A percentile compares a stretch with the other conserved stretches of the same genome.
phyloP scores from a whole-genome alignment of 129 eudicot genomes.

The Centrapalus pauciflorus region DNA sequence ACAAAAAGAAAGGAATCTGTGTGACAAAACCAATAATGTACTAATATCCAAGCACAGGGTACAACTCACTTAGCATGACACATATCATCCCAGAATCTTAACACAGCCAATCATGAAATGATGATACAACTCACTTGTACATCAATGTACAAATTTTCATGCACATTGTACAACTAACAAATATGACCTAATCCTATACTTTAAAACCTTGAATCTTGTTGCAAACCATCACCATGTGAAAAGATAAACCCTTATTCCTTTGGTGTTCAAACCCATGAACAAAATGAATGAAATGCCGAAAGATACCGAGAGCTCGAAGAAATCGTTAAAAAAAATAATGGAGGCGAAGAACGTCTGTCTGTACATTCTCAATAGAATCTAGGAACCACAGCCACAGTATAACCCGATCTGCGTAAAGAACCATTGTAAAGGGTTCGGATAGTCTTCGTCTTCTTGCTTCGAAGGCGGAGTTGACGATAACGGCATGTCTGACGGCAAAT shows the following conservation, averaged over 20 bases:
- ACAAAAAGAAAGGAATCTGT: too few relatives aligned
- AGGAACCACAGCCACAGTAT: constrained; percentile 64
- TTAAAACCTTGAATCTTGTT: constrained; percentile 9
- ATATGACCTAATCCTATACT: background rate
- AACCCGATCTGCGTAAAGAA: constrained; percentile 60
- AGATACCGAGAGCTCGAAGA: background rate
- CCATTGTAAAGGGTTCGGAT: constrained; percentile 65
- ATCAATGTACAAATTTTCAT: constrained; percentile 20
- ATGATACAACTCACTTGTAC: constrained; percentile 12
- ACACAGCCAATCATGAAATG: constrained; percentile 5
- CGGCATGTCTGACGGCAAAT: constrained; percentile 72
- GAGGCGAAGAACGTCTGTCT: background rate
- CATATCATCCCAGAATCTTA: background rate
- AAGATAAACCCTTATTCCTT: constrained; percentile 14
- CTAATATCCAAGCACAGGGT: too few relatives aligned
- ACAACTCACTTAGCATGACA: background rate
- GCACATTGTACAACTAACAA: constrained; percentile 16
- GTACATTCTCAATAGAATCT: constrained; percentile 22
- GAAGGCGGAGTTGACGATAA: constrained; percentile 33
- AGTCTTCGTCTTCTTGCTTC: constrained; percentile 23
- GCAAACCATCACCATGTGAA: constrained; percentile 3
- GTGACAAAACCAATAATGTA: too few relatives aligned
- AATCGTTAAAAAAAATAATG: constrained; percentile 1
- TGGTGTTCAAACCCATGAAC: constrained; percentile 37
- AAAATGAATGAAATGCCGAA: constrained; percentile 37